phyloP scores from a whole-genome alignment of 768 basidiomycete species.

The Termitomyces sp. region DNA sequence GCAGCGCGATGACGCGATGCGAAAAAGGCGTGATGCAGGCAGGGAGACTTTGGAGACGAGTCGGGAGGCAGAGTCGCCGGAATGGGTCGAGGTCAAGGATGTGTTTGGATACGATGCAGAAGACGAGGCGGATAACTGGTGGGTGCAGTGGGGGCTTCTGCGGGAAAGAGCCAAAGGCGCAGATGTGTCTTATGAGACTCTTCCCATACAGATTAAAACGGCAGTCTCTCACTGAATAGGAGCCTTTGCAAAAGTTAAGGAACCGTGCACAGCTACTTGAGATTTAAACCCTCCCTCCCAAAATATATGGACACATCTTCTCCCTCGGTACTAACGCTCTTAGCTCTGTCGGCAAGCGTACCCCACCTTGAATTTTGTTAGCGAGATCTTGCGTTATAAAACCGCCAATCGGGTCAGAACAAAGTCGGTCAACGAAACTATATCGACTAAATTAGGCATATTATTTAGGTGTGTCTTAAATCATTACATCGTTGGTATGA shows the following conservation, averaged over 20 bases:
- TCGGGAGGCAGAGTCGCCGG: conserved; percentile 10
- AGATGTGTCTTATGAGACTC: not conserved
- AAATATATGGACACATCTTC: too few relatives aligned
- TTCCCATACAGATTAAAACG: conserved; percentile 1
- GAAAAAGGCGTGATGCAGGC: conserved; percentile 23
- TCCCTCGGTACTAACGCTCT: too few relatives aligned
- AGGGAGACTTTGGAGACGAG: conserved; percentile 9
- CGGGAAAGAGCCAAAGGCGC: conserved; percentile 27
- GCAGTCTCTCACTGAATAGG: not conserved
- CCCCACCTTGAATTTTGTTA: too few relatives aligned
- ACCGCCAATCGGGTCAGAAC: too few relatives aligned
- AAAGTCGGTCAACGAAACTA: too few relatives aligned
- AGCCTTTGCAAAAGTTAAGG: not conserved
- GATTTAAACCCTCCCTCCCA: too few relatives aligned
- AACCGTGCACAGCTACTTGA: not conserved
- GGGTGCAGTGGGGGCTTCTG: conserved; percentile 47
- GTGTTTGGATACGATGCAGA: conserved; percentile 50
- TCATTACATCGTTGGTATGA: not conserved
- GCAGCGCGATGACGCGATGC: conserved; percentile 33
- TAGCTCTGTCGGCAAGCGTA: too few relatives aligned
- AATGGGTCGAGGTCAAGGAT: conserved; percentile 43
- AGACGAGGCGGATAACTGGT: conserved; percentile 58
- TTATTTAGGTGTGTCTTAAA: too few relatives aligned
- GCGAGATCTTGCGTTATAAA: too few relatives aligned
- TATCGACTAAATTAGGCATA: too few relatives aligned